Percentiles rank a stretch among this genome's conserved stretches.
These are phyloP conservation scores for Voacanga thouarsii DNA, from an alignment of 257 asterid genomes.

Conservation along the genomic window DNA sequence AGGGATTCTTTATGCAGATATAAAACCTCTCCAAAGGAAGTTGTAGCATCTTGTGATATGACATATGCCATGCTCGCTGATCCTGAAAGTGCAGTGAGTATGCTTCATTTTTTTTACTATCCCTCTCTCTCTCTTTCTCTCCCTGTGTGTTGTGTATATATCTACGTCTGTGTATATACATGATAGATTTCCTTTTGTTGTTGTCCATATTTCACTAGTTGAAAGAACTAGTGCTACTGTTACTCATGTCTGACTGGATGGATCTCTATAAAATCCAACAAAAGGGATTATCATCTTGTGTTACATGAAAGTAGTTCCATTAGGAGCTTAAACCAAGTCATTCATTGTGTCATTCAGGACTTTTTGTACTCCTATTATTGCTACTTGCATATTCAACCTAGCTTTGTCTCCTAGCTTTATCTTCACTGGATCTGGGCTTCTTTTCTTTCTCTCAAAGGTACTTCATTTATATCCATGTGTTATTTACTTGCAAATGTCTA, in stretches of 20 bases:
- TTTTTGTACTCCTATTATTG: neutral
- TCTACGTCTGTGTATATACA: too few relatives aligned
- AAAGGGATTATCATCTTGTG: neutral
- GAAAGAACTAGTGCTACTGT: neutral
- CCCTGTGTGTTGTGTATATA: neutral
- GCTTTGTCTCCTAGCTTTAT: too few relatives aligned
- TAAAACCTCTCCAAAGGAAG: slow-evolving; percentile 74
- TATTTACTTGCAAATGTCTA: too few relatives aligned
- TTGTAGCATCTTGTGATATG: slow-evolving; percentile 84
- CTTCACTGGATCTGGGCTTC: too few relatives aligned
- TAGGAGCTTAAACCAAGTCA: neutral
- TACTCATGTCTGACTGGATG: neutral
- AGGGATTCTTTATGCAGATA: slow-evolving; percentile 40
- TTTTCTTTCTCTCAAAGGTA: too few relatives aligned
- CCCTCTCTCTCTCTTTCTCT: neutral
- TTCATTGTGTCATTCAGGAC: neutral
- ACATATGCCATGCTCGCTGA: slow-evolving; percentile 97
- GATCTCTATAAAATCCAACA: neutral
- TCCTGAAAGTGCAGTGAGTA: slow-evolving; percentile 93
- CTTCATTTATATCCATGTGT: too few relatives aligned
- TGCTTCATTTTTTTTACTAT: slow-evolving; percentile 5
- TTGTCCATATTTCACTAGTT: neutral
- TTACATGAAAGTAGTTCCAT: neutral
- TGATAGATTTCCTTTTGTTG: neutral
- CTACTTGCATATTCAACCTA: neutral